Base-by-base conservation (phyloP, 2,329 filamentous ascomycete genomes). In the Ophiocordyceps camponoti-leonardi region DNA sequence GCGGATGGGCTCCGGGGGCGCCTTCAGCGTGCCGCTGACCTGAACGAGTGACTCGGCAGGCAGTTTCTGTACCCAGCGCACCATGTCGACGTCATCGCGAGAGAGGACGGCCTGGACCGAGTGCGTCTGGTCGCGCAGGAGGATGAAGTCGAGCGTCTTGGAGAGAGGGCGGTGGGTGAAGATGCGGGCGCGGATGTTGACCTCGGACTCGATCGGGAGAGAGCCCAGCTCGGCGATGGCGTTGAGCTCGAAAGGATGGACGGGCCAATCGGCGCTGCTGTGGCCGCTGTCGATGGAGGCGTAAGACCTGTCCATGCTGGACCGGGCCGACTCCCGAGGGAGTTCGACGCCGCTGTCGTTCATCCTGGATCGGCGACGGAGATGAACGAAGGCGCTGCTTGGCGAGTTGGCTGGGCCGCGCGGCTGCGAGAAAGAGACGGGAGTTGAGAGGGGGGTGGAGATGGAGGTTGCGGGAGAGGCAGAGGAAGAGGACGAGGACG, bases 51-150 rank as follows among this genome's bases (percentile, higher is more conserved):
- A 83, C 58, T 93, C 88, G 6, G 80, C 68, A 46, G 81, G 79
- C 42, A 94, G 68, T 58, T 86, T 85, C 62, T 93, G 84, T 3
- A 85, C 84, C 83, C 86, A 94, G 57, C 84, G 81, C 26, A 94
- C 71, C 72, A 94, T 90, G 54, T 83, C 77, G 74, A 51, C 78
- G 67, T 56, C 66, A 49, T 59, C 61, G 52, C 59, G 60, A 46
- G 60, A 49, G 16, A 95, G 67, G 3, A 94, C 84, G 49, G 86
- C 87, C 61, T 95, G 88, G 44, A 94, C 77, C 22, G 86, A 92
- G 51, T 75, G 72, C 13, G 83, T 79, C 63, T 88, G 83, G 63
- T 94, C 86, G 46, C 88, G 81, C 57, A 94, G 82, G 48, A 94
- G 75, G 41, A 94, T 67, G 61, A 94, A 94, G 54, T 86, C 84